A percentile compares a stretch with the other conserved stretches of the same genome.
Evolutionary conservation across 2,329 filamentous ascomycete species (phyloP).

Genomic region (Graphiopsis chlorocephala): DNA sequence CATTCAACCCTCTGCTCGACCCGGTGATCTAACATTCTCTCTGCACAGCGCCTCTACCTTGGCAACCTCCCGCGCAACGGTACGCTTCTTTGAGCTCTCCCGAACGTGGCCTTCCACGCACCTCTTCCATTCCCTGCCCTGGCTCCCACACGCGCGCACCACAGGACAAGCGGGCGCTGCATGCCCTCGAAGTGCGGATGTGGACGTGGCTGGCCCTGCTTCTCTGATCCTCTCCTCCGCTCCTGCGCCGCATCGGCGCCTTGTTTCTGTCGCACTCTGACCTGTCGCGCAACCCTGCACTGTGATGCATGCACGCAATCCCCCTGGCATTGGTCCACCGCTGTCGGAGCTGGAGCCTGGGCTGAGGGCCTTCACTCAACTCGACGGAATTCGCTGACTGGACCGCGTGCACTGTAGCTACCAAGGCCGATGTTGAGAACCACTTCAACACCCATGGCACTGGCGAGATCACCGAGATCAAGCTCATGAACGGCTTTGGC

Average conservation of each 20-base stretch:
- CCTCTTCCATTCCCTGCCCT: constrained; percentile 14
- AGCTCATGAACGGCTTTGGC: constrained; percentile 99
- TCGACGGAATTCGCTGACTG: constrained; percentile 42
- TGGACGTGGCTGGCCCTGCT: constrained; percentile 11
- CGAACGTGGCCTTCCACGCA: constrained; percentile 7
- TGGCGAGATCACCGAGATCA: constrained; percentile 97
- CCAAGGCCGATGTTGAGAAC: constrained; percentile 92
- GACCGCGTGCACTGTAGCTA: constrained; percentile 61
- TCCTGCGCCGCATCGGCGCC: constrained; percentile 14
- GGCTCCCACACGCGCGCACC: constrained; percentile 16
- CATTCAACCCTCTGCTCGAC: background rate
- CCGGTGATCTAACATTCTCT: constrained; percentile 11
- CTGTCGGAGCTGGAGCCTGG: constrained; percentile 17
- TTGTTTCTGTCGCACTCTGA: constrained; percentile 7
- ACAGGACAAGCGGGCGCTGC: constrained; percentile 16
- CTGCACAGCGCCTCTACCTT: constrained; percentile 65
- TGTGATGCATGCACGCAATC: background rate
- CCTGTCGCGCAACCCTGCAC: constrained; percentile 7
- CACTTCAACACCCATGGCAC: constrained; percentile 96
- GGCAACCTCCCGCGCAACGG: constrained; percentile 96
- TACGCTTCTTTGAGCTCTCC: constrained; percentile 50
- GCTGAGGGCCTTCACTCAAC: constrained; percentile 3
- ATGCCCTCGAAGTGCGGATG: constrained; percentile 14
- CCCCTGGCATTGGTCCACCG: constrained; percentile 11
- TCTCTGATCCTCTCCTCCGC: background rate